Percentiles rank a stretch among this genome's conserved stretches.
Evolutionary conservation across 805 yeast species (phyloP).

Genomic region (Yarrowia sp.): DNA sequence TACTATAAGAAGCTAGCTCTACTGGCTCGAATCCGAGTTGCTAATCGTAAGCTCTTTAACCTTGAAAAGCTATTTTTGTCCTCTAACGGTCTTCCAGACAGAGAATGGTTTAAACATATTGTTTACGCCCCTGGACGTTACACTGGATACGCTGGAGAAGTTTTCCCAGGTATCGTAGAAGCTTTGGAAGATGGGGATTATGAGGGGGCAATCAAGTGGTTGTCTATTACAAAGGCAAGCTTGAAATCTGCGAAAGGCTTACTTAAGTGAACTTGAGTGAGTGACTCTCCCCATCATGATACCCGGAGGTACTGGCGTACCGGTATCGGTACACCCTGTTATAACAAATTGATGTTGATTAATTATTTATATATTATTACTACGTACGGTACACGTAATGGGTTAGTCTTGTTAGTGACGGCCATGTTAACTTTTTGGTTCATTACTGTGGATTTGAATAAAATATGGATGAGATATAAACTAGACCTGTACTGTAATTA

Average conservation of each 20-base stretch:
- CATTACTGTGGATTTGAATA: too few species aligned
- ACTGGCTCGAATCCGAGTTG: conserved; percentile 32
- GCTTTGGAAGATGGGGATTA: conserved; percentile 50
- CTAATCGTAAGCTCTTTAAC: conserved; percentile 44
- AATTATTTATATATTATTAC: too few species aligned
- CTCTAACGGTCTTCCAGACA: conserved; percentile 48
- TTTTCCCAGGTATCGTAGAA: conserved; percentile 55
- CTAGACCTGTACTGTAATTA: too few species aligned
- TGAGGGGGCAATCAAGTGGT: conserved; percentile 44
- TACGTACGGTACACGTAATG: too few species aligned
- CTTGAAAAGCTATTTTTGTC: conserved; percentile 50
- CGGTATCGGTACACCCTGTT: too few species aligned
- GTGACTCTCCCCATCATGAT: too few species aligned
- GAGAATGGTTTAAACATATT: conserved; percentile 59
- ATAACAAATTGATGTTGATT: too few species aligned
- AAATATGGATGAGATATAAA: too few species aligned
- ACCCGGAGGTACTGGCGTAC: too few species aligned
- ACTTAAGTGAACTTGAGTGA: neutral
- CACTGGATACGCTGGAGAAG: conserved; percentile 61
- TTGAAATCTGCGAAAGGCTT: conserved; percentile 1
- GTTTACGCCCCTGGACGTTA: conserved; percentile 59
- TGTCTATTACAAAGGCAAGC: conserved; percentile 36
- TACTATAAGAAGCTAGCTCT: conserved; percentile 33
- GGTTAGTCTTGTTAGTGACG: too few species aligned
- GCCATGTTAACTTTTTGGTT: too few species aligned